Evolutionary conservation across 78 protist genomes (phyloP).

Genomic region (Anaeramoeba flamelloides): DNA sequence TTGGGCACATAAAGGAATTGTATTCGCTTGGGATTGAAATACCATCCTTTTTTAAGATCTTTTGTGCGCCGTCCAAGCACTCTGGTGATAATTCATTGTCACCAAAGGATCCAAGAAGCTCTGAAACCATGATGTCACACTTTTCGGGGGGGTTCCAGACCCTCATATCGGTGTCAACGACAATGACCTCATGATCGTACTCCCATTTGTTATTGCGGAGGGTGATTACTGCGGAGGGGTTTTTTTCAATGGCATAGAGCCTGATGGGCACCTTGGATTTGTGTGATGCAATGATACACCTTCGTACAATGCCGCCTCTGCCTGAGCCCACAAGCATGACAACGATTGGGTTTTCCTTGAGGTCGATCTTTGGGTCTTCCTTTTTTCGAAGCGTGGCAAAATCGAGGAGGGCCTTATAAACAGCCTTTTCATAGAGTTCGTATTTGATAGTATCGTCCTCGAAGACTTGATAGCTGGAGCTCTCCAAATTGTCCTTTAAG

Average conservation of each 20-base stretch:
- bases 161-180: constrained; percentile 40
- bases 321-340: constrained; percentile 95
- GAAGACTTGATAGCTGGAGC: not conserved
- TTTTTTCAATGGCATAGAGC: constrained; percentile 87
- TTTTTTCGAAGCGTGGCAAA: not conserved
- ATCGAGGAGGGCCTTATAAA: not conserved
- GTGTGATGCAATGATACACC: constrained; percentile 30
- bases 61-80: constrained; percentile 81
- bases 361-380: not conserved
- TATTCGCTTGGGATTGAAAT: constrained; percentile 66
- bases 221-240: constrained; percentile 82
- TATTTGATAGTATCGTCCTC: not conserved
- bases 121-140: constrained; percentile 56
- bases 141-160: constrained; percentile 19
- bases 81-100: constrained; percentile 98
- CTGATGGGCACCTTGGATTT: constrained; percentile 8
- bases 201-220: constrained; percentile 6
- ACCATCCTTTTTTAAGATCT: constrained; percentile 24
- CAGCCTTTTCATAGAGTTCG: not conserved
- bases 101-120: constrained; percentile 87
- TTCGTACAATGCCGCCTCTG: constrained; percentile 83
- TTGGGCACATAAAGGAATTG: constrained; percentile 60
- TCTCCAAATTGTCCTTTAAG: not conserved
- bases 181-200: not conserved
- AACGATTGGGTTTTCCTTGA: not conserved